Evolutionary conservation across 805 yeast genomes (phyloP), one percentile per base, ranked within the genome.

Genomic region (Ogataea sp.): DNA sequence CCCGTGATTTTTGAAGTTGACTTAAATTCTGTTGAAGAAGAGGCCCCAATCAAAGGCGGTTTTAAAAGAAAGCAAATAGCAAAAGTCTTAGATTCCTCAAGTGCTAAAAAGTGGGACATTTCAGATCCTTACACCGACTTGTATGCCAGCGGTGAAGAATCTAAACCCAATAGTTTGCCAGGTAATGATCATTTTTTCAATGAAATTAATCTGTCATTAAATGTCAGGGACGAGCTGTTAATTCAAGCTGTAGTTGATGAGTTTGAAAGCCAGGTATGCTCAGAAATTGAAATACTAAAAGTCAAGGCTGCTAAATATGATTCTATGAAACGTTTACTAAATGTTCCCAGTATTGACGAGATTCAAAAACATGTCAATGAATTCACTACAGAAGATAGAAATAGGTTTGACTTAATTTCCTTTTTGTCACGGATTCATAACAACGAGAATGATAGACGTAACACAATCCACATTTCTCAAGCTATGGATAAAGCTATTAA

Each of bases 241-340:
- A 46, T 51, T 13, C 42, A 46, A 20, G 44, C 53, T 1, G 48
- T 47, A 2, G 21, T 52, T 16, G 33, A 40, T 14, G 52, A 51
- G 29, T 33, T 56, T 5, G 50, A 48, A 38, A 33, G 30, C n/a
- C 55, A 55, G 11, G 18, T 57, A 4, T 27, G 39, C 20, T 59
- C 61, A 10, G 46, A 48, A 27, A 43, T 56, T 17, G 39, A 40
- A n/a, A 32, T 31, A 7, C 28, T 56, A 26, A 39, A 49, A 17
- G 31, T 43, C 13, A 43, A 47, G 7, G 41, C 53, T 5, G 43
- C 40, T 20, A 55, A 58, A 32, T 58, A 57, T 37, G 50, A 52
- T 26, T 32, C 46, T 5, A 32, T 51, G 20, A 56, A 53, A 38
- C 34, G 4, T 13, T 23, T 33, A 7, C 16, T 33, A n/a, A 33